Evolutionary conservation across 129 eudicot genomes (phyloP), one percentile per base, ranked within the genome.

Genomic region (Chrysanthemum seticuspe): DNA sequence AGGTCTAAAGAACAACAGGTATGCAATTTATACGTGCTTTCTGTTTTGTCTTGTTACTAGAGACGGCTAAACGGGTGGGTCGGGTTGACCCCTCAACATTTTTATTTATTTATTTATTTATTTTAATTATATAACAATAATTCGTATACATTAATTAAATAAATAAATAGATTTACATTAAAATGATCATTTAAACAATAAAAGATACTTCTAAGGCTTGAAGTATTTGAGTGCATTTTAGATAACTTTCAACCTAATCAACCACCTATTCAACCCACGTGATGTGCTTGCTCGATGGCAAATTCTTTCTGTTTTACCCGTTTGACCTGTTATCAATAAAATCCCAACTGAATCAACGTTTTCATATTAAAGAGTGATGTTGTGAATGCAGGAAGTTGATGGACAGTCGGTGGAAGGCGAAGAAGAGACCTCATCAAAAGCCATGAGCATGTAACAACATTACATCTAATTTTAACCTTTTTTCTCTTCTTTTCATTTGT

Each of bases 381-480:
- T n/a, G 50, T 15, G 61, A 7, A 77, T 76, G 74, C 88, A 91
- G 92, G 85, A 83, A 58, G 71, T 72, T 47, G 87, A 85, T 29
- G 78, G 79, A 25, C 72, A 67, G 13, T 68, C 51, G 73, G 60
- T 12, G 13, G 94, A 83, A 55, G 86, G 85, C 25, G 94, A 92
- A 31, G 71, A 83, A 67, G 93, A 88, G 59, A 75, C 71, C 72
- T 81, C 96, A 48, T 83, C 89, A 13, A 92, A 95, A 80, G 97
- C 91, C 58, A 87, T 92, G 91, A 86, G 87, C 88, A 79, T 92
- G 98, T 89, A 85, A 82, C 76, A 54, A 13, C 54, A 52, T 9
- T 50, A 73, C 75, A 71, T 19, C 57, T 65, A 44, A 69, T 52
- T 64, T 74, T 34, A 19, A 75, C 36, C 40, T 59, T 65, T 56